Conservation (phyloP, 352 stramenopile species). For the Hyaloperonospora arabidopsidis region DNA sequence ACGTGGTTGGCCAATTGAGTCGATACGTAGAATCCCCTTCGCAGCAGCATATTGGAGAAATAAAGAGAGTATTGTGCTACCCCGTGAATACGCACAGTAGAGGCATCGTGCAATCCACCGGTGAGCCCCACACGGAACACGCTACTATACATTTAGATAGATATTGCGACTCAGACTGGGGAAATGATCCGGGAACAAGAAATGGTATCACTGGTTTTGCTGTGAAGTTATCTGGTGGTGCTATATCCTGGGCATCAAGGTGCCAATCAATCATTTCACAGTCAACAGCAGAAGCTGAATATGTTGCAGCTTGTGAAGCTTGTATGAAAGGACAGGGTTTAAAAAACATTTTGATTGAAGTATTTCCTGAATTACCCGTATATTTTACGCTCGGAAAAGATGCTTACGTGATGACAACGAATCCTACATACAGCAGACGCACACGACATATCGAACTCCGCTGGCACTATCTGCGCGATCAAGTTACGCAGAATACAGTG, state of each 20-base stretch:
- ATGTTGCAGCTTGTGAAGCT: no score
- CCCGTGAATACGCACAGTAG: neutral
- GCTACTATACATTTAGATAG: no score
- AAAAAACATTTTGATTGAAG: neutral
- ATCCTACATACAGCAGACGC: slow-evolving; percentile 7
- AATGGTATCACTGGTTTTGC: neutral
- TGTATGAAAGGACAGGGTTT: no score
- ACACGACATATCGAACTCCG: no score
- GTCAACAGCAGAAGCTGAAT: no score
- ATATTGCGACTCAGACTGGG: no score
- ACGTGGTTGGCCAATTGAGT: slow-evolving; percentile 14
- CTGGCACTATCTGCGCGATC: no score
- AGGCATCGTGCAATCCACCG: neutral
- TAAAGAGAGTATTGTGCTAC: neutral
- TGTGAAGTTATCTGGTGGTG: neutral
- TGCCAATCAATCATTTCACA: neutral
- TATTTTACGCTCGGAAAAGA: neutral
- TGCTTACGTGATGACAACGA: neutral
- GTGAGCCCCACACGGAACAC: neutral
- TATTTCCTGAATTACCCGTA: no score
- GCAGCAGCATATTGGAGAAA: neutral
- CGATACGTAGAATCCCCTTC: slow-evolving; percentile 1
- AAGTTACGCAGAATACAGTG: no score
- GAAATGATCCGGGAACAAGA: slow-evolving; percentile 3
- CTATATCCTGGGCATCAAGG: neutral